Evolutionary conservation across 768 basidiomycete genomes (phyloP), one percentile per base, ranked within the genome.

Genomic region (Auricularia cornea): DNA sequence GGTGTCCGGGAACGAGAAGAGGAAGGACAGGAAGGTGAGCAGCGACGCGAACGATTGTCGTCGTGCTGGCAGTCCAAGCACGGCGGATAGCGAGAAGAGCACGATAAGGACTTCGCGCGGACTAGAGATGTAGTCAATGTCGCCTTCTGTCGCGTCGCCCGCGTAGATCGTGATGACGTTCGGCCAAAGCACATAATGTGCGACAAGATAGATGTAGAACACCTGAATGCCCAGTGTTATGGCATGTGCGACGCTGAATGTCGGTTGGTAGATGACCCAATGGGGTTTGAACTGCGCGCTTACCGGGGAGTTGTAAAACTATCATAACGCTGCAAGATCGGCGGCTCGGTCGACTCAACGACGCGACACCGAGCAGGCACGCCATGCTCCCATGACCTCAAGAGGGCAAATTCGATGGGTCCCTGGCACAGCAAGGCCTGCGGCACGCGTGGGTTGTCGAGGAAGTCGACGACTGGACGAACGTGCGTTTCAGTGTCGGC

Each of bases 1-100:
- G 11, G 72, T 59, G 31, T 67, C 61, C 2, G 83, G 79, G 6
- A 80, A 73, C 70, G 73, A 73, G 6, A 82, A 77, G n/a, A 83
- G 63, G 51, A 68, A 71, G 16, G 73, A 69, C 1, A 80, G 41
- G 66, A 84, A 82, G 11, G 82, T 70, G 1, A 77, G 60, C 2
- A 79, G 68, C 5, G 77, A 74, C 10, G 83, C 68, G 18, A 76
- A 60, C 54, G 74, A 76, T 1, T 80, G 79, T 1, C 73, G 59
- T 32, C 72, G 68, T 3, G 73, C 33, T 0, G 77, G 72, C 8
- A 72, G 68, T 3, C 72, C 73, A 44, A 71, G 52, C 3, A 80
- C 64, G 6, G 75, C 73, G 0, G 80, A 71, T n/a, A 75, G 40
- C 8, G 80, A 70, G 59, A 81, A 75, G 20, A 79, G 35, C 26